Percentiles rank a stretch among this genome's conserved stretches.
These are phyloP conservation scores for Capronia americana DNA, from an alignment of 2,329 filamentous ascomycete species.

Conservation along the genomic window DNA sequence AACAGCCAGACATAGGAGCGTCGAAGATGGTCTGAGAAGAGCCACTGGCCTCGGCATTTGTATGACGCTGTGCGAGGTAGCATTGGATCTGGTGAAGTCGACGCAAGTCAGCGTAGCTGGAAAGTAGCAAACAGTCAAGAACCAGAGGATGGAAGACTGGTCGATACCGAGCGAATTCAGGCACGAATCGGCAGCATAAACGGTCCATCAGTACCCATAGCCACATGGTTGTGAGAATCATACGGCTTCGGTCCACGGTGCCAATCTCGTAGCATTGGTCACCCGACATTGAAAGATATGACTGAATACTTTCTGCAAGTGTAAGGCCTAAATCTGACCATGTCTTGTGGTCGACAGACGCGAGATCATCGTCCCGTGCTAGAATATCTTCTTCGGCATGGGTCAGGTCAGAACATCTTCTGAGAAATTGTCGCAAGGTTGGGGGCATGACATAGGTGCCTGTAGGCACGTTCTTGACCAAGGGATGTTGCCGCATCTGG, in stretches of 20 bases:
- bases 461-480: background rate
- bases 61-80: constrained; percentile 51
- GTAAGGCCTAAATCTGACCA: background rate
- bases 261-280: constrained; percentile 51
- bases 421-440: constrained; percentile 7
- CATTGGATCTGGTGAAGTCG: constrained; percentile 59
- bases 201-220: constrained; percentile 65
- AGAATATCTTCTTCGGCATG: constrained; percentile 10
- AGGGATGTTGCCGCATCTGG: constrained; percentile 10
- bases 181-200: constrained; percentile 50
- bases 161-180: constrained; percentile 59
- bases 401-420: constrained; percentile 15
- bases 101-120: constrained; percentile 55
- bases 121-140: constrained; percentile 63
- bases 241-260: constrained; percentile 58
- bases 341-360: background rate
- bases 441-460: constrained; percentile 3
- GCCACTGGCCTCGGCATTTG: constrained; percentile 6
- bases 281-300: constrained; percentile 46
- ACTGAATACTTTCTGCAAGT: constrained; percentile 14
- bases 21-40: constrained; percentile 55
- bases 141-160: constrained; percentile 58
- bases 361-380: background rate
- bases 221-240: constrained; percentile 62
- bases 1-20: constrained; percentile 50